phyloP scores from a whole-genome alignment of 495 filamentous ascomycete genomes.

The Astrothelium subdiscretum region DNA sequence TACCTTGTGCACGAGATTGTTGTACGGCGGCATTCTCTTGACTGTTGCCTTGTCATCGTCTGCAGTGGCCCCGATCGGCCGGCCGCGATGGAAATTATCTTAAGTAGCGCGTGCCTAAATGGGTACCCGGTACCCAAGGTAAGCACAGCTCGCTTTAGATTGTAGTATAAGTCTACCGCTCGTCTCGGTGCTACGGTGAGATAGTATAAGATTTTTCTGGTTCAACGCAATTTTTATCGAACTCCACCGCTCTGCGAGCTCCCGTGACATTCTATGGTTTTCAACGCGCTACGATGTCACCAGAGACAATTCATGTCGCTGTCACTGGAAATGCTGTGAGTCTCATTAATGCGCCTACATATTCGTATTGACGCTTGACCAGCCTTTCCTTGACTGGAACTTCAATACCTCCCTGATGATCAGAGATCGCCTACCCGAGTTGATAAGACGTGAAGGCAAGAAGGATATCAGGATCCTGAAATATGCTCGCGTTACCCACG shows the following conservation, averaged over 20 bases:
- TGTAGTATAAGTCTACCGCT: not conserved
- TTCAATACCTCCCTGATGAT: not conserved
- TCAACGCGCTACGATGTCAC: not conserved
- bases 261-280: not conserved
- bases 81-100: not conserved
- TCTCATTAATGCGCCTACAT: not conserved
- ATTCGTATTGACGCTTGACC: not conserved
- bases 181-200: not conserved
- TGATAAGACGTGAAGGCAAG: not conserved
- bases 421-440: not conserved
- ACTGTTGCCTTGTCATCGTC: not conserved
- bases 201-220: not conserved
- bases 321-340: not conserved
- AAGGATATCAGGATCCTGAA: not conserved
- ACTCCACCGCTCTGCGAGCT: not conserved
- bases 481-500: not conserved
- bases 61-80: no score
- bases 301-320: not conserved
- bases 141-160: not conserved
- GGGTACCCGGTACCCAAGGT: no score
- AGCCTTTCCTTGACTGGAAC: not conserved
- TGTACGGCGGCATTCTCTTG: no score
- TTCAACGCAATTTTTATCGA: not conserved
- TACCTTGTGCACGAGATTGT: no score
- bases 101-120: not conserved